Conservation (phyloP, 2,329 filamentous ascomycete genomes). For the Aureobasidium subglaciale region DNA sequence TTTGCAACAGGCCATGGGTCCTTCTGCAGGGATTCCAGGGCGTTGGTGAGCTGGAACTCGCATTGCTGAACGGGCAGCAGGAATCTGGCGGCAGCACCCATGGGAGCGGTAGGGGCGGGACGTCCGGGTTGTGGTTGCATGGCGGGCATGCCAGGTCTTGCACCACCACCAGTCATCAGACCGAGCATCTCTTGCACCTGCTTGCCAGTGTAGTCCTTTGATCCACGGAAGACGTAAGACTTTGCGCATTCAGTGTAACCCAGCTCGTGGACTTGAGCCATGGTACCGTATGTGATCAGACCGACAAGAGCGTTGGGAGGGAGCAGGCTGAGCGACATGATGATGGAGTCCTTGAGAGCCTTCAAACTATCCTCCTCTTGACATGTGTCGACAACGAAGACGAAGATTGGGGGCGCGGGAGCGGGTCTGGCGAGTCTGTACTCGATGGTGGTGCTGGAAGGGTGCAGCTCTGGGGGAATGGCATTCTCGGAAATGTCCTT, state of each 20-base stretch:
- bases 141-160: constrained; percentile 65
- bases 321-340: constrained; percentile 76
- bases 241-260: constrained; percentile 97
- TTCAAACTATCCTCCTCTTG: constrained; percentile 81
- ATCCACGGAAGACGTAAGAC: constrained; percentile 95
- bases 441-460: constrained; percentile 80
- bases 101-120: constrained; percentile 51
- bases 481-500: constrained; percentile 81
- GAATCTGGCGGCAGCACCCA: constrained; percentile 81
- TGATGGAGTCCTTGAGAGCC: constrained; percentile 76
- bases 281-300: constrained; percentile 83
- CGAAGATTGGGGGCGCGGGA: constrained; percentile 78
- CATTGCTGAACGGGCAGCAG: constrained; percentile 89
- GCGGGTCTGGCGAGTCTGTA: constrained; percentile 74
- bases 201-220: constrained; percentile 96
- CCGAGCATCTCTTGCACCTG: constrained; percentile 99
- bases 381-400: constrained; percentile 83
- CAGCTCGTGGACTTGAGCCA: constrained; percentile 96
- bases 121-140: constrained; percentile 64
- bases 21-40: constrained; percentile 88
- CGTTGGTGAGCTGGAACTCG: constrained; percentile 95
- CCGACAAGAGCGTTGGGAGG: constrained; percentile 77
- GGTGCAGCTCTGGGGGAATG: constrained; percentile 76
- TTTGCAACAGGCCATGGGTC: constrained; percentile 97
- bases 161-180: constrained; percentile 48